phyloP scores from a whole-genome alignment of 2,329 filamentous ascomycete species.

The Pseudovirgaria hyperparasitica region DNA sequence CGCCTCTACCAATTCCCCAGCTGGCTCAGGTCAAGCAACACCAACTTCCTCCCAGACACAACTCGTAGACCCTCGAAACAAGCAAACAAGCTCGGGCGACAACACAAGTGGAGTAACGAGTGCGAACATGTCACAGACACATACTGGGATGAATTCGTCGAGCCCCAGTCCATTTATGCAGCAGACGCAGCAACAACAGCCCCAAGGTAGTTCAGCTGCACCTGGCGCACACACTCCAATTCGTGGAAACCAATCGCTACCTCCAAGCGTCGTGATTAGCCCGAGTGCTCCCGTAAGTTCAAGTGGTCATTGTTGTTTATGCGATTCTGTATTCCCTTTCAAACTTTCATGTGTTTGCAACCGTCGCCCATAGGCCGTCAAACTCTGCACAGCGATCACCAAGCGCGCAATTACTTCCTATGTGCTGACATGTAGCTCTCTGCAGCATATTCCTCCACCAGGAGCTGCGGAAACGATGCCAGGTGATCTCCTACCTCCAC shows the following conservation, averaged over 20 bases:
- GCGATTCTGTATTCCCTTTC: slow-evolving; percentile 8
- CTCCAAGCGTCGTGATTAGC: slow-evolving; percentile 87
- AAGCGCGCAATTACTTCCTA: background rate
- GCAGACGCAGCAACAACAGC: slow-evolving; percentile 6
- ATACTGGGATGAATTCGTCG: too few species aligned
- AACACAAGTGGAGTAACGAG: slow-evolving; percentile 10
- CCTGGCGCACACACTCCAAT: slow-evolving; percentile 42
- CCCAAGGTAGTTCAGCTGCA: slow-evolving; percentile 37
- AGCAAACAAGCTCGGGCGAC: slow-evolving; percentile 48
- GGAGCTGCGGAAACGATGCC: slow-evolving; percentile 97
- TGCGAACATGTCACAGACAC: slow-evolving; percentile 16
- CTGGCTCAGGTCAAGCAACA: slow-evolving; percentile 52
- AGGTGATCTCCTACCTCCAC: slow-evolving; percentile 86
- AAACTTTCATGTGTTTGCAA: slow-evolving; percentile 3
- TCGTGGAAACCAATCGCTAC: slow-evolving; percentile 49
- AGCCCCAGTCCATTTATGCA: too few species aligned
- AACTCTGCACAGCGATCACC: background rate
- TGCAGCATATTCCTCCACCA: slow-evolving; percentile 77
- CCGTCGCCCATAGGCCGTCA: background rate
- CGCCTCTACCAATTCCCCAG: slow-evolving; percentile 42
- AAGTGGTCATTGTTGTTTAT: background rate
- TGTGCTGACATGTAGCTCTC: slow-evolving; percentile 1
- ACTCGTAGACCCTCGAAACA: slow-evolving; percentile 74
- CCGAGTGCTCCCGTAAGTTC: slow-evolving; percentile 60
- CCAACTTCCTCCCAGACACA: slow-evolving; percentile 84